phyloP scores from a whole-genome alignment of 2,329 filamentous ascomycete species.

The Fusarium virguliforme region DNA sequence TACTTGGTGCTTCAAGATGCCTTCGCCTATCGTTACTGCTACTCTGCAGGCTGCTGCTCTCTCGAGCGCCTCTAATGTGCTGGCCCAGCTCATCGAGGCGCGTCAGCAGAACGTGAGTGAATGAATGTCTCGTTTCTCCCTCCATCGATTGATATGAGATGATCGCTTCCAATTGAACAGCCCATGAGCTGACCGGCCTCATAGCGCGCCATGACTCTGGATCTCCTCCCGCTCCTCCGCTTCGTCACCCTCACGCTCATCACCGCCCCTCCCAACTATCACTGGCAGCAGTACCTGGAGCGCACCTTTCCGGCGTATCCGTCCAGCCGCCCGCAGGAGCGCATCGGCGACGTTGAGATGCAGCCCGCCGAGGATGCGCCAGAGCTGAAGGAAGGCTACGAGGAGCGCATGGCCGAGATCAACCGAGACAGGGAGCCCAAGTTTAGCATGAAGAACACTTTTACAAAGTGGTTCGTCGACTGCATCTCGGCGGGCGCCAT shows the following conservation, averaged over 20 bases:
- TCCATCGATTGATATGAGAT: neutral
- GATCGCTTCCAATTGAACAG: neutral
- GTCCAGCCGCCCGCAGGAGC: constrained; percentile 27
- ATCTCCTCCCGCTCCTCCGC: constrained; percentile 65
- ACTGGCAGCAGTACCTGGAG: constrained; percentile 72
- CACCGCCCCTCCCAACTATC: constrained; percentile 70
- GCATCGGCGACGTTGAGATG: constrained; percentile 51
- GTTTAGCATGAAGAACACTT: constrained; percentile 61
- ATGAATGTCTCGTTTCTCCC: neutral
- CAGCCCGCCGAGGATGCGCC: constrained; percentile 48
- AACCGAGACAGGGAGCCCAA: constrained; percentile 45
- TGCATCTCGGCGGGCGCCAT: constrained; percentile 65
- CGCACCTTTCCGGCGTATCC: constrained; percentile 66
- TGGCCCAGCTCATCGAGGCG: constrained; percentile 69
- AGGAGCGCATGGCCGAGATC: constrained; percentile 41
- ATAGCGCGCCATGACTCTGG: constrained; percentile 61
- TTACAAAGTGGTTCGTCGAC: constrained; percentile 67
- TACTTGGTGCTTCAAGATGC: constrained; percentile 55
- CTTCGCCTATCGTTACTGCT: constrained; percentile 67
- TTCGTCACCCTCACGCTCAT: constrained; percentile 70
- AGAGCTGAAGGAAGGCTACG: constrained; percentile 44
- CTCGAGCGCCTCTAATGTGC: constrained; percentile 68
- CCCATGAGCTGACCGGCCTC: constrained; percentile 5
- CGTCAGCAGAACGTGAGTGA: constrained; percentile 61
- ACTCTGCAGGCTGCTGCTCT: constrained; percentile 69